Evolutionary conservation across 2,329 filamentous ascomycete species (phyloP), one percentile per base, ranked within the genome.

Genomic region (Daldinia sp.): DNA sequence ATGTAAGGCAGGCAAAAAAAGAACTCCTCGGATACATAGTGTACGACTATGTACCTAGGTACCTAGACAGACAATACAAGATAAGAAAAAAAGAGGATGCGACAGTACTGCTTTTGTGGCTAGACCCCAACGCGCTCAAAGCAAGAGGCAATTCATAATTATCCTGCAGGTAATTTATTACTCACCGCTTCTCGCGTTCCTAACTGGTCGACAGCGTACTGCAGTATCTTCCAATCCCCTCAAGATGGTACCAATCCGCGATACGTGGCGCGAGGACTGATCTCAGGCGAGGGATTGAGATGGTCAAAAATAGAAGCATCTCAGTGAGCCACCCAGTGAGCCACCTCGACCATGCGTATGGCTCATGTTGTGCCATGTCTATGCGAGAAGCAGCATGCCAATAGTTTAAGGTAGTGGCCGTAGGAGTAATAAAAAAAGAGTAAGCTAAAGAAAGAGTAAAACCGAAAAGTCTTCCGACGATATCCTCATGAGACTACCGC

Each of bases 111-210:
- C 23, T 23, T 39, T n/a, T 17, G 32, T 50, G 35, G 32, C 21
- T 41, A 63, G 52, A 49, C 57, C 56, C 51, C 50, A 60, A 59
- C 41, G 48, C 47, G 45, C 27, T 49, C 41, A 52, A 62, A 51
- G 63, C 60, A 51, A 66, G 51, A 35, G 61, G 61, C 35, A 64
- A 63, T 67, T 57, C 59, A 61, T 56, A 35, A 61, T 53, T 57
- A 35, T 47, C 39, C 59, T 69, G 67, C 62, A 64, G 58, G 61
- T 47, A 60, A 70, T 69, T 68, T 61, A 66, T 70, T 67, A 67
- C 68, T 72, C 71, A 73, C 71, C 71, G 71, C 71, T 69, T 58
- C 68, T 68, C 64, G 54, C 64, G 58, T 63, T 56, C 58, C 58
- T 56, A 37, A 63, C 59, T 67, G 64, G 66, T 64, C 66, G 61